These are phyloP conservation scores for Euphorbia lathyris DNA, from an alignment of 345 rosid genomes.

Conservation along the genomic window DNA sequence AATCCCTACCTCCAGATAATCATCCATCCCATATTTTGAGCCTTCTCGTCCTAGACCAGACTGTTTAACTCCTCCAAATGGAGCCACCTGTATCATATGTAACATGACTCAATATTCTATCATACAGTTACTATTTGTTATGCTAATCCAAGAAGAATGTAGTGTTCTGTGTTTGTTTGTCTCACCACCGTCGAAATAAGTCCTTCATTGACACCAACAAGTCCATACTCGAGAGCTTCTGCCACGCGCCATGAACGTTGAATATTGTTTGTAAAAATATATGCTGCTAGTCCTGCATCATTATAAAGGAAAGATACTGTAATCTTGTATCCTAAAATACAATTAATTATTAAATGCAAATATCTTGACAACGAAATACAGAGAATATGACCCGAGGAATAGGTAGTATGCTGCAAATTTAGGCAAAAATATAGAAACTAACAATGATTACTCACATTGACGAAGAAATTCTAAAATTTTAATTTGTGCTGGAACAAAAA, in stretches of 20 bases:
- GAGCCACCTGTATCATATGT: conserved; percentile 67
- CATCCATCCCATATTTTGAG: conserved; percentile 95
- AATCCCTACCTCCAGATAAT: conserved; percentile 70
- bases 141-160: background rate
- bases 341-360: background rate
- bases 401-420: background rate
- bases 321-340: background rate
- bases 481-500: no score
- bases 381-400: background rate
- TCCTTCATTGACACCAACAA: conserved; percentile 92
- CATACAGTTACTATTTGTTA: background rate
- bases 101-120: conserved; percentile 11
- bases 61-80: conserved; percentile 94
- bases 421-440: background rate
- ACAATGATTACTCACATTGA: background rate
- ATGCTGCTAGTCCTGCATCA: conserved; percentile 86
- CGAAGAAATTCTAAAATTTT: background rate
- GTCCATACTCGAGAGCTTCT: conserved; percentile 93
- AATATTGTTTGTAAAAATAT: conserved; percentile 76
- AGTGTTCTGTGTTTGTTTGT: background rate
- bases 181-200: conserved; percentile 87
- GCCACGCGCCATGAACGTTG: conserved; percentile 88
- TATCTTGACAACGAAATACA: background rate
- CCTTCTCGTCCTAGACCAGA: conserved; percentile 98
- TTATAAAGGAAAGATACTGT: conserved; percentile 1